phyloP scores from a whole-genome alignment of 2,329 filamentous ascomycete species.

The Huntiella savannae region DNA sequence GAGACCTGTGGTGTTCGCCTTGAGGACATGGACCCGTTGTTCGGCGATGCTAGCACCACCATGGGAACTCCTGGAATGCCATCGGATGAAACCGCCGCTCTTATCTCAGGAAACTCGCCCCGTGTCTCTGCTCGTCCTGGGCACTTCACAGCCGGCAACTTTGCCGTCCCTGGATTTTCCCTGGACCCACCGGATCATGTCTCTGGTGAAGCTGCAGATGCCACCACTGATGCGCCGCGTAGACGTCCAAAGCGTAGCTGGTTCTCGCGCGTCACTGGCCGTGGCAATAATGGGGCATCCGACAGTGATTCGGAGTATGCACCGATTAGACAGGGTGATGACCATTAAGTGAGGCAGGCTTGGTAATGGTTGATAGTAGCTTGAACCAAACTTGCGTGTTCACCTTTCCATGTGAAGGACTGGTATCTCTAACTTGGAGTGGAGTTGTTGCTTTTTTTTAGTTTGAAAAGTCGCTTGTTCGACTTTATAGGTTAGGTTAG shows the following conservation, averaged over 20 bases:
- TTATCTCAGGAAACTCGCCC: conserved; percentile 62
- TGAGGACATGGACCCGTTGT: conserved; percentile 90
- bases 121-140: conserved; percentile 44
- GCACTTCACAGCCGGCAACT: conserved; percentile 30
- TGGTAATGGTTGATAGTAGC: neutral
- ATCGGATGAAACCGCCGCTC: conserved; percentile 51
- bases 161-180: conserved; percentile 47
- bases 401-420: no score
- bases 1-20: conserved; percentile 89
- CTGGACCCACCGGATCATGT: conserved; percentile 50
- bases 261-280: conserved; percentile 24
- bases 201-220: conserved; percentile 14
- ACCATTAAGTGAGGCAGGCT: conserved; percentile 11
- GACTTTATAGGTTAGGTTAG: no score
- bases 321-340: conserved; percentile 24
- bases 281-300: conserved; percentile 18
- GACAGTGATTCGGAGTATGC: conserved; percentile 21
- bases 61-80: conserved; percentile 58
- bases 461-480: no score
- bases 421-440: no score
- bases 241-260: conserved; percentile 22
- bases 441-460: no score
- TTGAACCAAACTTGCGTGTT: no score
- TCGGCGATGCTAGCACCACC: conserved; percentile 77
- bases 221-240: neutral